Base-by-base conservation (phyloP, 2,329 filamentous ascomycete genomes). In the Aspergillus neotritici region DNA sequence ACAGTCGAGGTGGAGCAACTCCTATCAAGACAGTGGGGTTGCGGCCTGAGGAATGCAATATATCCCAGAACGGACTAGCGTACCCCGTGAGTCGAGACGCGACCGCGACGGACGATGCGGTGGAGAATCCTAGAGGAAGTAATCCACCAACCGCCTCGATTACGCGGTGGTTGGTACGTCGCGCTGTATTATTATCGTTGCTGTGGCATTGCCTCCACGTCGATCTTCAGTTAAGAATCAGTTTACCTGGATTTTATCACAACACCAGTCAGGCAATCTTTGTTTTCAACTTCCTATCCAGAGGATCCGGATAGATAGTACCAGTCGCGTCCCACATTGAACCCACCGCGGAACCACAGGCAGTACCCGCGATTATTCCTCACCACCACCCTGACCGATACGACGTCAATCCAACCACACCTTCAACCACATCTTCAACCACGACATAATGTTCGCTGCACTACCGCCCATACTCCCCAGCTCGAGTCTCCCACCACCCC, bases 401-500 rank as follows among this genome's bases (percentile, higher is more conserved):
- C 21, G 21, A 25, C 21, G 21, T 25, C 21, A 25, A 25, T 25
- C 21, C 21, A 8, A 25, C 31, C 35, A 46, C 40, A 28, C n/a
- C 13, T 21, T 37, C 21, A 16, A 32, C 17, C 37, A 25, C 29
- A 13, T n/a, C n/a, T n/a, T n/a, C n/a, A 10, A 13, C 12, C 38
- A 36, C 28, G 43, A 43, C 42, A 55, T 38, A 37, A 64, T 65
- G 62, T 64, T 63, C 50, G 57, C 58, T 33, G 44, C 60, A 49
- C 53, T 58, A 14, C 39, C 50, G 25, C 46, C 47, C 32, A 41
- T 45, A 36, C 44, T 46, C 17, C 47, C 53, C 28, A 40, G 50
- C 28, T 50, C 53, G 25, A 55, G 50, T 11, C 50, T 52, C 29
- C 43, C 52, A 54, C 31, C 21, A 9, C 21, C 21, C 2, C 21